Evolutionary conservation across 2,329 filamentous ascomycete genomes (phyloP).

Genomic region (Cladosporium sp.): DNA sequence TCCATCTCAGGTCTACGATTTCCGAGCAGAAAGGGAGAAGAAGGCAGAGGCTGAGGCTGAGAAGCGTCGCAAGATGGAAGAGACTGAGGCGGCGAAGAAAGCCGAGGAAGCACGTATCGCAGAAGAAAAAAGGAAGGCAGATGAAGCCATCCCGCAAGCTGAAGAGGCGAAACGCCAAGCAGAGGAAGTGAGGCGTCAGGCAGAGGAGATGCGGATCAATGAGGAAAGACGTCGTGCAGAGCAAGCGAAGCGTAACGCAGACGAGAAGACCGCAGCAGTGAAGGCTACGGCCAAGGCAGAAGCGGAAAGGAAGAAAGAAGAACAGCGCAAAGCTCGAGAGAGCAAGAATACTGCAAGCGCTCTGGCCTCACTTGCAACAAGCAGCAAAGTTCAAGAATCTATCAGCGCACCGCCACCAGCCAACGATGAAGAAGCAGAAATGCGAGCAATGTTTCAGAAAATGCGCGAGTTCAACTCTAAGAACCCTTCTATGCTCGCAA

Average conservation of each 20-base stretch:
- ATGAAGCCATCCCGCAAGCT: slow-evolving; percentile 30
- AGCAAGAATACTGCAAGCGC: slow-evolving; percentile 33
- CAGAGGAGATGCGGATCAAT: slow-evolving; percentile 23
- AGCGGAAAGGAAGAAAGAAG: slow-evolving; percentile 23
- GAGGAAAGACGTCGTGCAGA: slow-evolving; percentile 20
- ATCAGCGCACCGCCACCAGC: slow-evolving; percentile 21
- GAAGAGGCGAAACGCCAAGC: slow-evolving; percentile 29
- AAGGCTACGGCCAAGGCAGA: slow-evolving; percentile 21
- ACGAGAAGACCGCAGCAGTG: slow-evolving; percentile 25
- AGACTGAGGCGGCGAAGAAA: slow-evolving; percentile 36
- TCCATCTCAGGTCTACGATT: slow-evolving; percentile 56
- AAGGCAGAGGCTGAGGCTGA: slow-evolving; percentile 38
- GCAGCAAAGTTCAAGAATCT: slow-evolving; percentile 1
- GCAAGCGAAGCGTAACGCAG: slow-evolving; percentile 24
- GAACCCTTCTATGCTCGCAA: slow-evolving; percentile 56
- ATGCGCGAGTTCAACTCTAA: slow-evolving; percentile 59
- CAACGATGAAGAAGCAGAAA: slow-evolving; percentile 50
- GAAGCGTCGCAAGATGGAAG: slow-evolving; percentile 31
- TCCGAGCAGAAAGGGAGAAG: slow-evolving; percentile 51
- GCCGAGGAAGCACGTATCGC: slow-evolving; percentile 33
- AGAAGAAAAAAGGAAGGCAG: slow-evolving; percentile 33
- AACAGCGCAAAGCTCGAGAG: slow-evolving; percentile 30
- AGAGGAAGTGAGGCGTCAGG: slow-evolving; percentile 24
- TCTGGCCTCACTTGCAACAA: slow-evolving; percentile 28
- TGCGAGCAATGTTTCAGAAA: slow-evolving; percentile 57